These are phyloP conservation scores for Ogataea hybrid DNA, from an alignment of 1,139 yeast species.

Conservation along the genomic window DNA sequence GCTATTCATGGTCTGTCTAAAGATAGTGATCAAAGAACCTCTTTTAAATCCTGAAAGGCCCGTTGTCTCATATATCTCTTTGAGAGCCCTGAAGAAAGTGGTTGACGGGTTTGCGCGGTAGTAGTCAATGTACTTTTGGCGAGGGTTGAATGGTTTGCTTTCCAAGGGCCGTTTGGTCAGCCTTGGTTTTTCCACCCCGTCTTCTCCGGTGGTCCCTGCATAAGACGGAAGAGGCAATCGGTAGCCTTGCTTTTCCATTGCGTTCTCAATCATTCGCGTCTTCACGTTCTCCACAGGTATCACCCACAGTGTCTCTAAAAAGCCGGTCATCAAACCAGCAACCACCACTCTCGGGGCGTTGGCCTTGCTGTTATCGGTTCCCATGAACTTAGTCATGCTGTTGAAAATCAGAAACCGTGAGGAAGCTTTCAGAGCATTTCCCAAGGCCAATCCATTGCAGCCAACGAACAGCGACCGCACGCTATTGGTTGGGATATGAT, in stretches of 20 bases:
- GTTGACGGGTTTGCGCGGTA: slow-evolving; percentile 56
- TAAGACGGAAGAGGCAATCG: slow-evolving; percentile 17
- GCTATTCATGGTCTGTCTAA: slow-evolving; percentile 76
- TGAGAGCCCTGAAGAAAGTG: slow-evolving; percentile 50
- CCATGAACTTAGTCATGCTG: slow-evolving; percentile 74
- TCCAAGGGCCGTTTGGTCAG: slow-evolving; percentile 18
- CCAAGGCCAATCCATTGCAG: slow-evolving; percentile 74
- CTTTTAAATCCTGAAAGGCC: slow-evolving; percentile 79
- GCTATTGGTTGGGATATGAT: slow-evolving; percentile 35
- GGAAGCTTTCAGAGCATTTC: slow-evolving; percentile 69
- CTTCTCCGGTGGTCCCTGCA: background rate
- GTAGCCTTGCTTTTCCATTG: slow-evolving; percentile 31
- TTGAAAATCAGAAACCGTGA: slow-evolving; percentile 75
- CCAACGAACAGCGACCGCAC: slow-evolving; percentile 60
- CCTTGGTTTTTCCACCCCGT: slow-evolving; percentile 8
- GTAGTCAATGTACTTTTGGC: slow-evolving; percentile 31
- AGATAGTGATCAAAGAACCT: slow-evolving; percentile 76
- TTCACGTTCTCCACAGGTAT: slow-evolving; percentile 92
- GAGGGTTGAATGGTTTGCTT: slow-evolving; percentile 13
- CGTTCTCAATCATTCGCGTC: slow-evolving; percentile 79
- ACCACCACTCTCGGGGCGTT: slow-evolving; percentile 72
- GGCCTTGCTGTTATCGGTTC: slow-evolving; percentile 53
- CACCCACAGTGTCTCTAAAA: slow-evolving; percentile 74
- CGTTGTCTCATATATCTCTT: slow-evolving; percentile 69
- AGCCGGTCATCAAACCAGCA: slow-evolving; percentile 86